Conservation (phyloP, 306 rosid genomes). For the Vigna mungo region DNA sequence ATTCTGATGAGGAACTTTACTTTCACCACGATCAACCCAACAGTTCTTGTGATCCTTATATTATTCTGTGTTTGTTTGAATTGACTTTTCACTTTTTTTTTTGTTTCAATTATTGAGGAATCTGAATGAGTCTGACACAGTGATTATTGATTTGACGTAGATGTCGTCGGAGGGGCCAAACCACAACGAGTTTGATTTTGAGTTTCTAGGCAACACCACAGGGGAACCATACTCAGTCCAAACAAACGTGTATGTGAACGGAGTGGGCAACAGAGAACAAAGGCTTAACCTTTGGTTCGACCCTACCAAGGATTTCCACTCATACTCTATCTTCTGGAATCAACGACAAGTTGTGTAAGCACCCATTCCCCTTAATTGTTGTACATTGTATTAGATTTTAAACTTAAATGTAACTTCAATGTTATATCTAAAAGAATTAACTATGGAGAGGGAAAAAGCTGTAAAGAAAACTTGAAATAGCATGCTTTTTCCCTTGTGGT, state of each 20-base stretch:
- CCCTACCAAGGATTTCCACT: constrained; percentile 80
- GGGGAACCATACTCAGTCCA: constrained; percentile 93
- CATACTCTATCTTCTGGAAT: constrained; percentile 87
- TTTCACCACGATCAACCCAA: constrained; percentile 4
- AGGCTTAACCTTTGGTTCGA: constrained; percentile 95
- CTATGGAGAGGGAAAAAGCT: constrained; percentile 25
- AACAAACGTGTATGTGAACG: constrained; percentile 86
- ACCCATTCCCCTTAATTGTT: constrained; percentile 12
- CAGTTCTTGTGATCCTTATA: neutral
- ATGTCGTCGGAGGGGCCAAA: constrained; percentile 91
- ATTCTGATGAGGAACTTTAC: constrained; percentile 11
- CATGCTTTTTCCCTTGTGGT: constrained; percentile 31
- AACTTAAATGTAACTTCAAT: neutral
- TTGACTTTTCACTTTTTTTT: constrained; percentile 7
- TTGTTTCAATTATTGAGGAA: constrained; percentile 28
- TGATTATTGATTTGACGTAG: constrained; percentile 45
- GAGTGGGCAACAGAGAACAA: constrained; percentile 90
- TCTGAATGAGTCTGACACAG: constrained; percentile 35
- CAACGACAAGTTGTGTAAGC: constrained; percentile 93
- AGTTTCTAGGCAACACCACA: constrained; percentile 82
- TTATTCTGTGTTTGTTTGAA: neutral
- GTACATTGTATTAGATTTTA: too few species aligned
- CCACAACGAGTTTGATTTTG: constrained; percentile 92
- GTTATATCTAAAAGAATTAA: neutral
- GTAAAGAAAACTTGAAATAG: neutral